Conservation (phyloP, 768 basidiomycete genomes). For the Amanita exitialis region DNA sequence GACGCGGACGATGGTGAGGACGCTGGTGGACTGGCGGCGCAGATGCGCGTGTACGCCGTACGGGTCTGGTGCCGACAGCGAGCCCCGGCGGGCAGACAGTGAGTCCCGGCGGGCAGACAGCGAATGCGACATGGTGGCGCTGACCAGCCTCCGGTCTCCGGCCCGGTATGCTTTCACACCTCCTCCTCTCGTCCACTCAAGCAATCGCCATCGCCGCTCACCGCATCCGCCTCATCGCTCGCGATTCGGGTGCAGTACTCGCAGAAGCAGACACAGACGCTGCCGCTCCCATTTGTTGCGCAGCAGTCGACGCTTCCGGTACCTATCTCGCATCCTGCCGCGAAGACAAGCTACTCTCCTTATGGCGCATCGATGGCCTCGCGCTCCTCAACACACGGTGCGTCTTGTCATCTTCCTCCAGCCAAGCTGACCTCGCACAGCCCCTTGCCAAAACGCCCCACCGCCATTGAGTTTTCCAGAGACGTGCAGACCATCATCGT, state of each 20-base stretch:
- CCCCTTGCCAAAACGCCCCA: constrained; percentile 69
- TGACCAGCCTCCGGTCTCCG: not conserved
- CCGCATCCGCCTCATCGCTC: constrained; percentile 50
- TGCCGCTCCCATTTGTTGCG: constrained; percentile 51
- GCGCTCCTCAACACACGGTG: constrained; percentile 56
- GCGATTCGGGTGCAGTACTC: constrained; percentile 30
- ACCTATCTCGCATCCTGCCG: constrained; percentile 50
- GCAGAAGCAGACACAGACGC: constrained; percentile 14
- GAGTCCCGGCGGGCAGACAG: constrained; percentile 46
- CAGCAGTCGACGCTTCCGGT: constrained; percentile 34
- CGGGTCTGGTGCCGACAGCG: constrained; percentile 59
- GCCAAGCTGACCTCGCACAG: not conserved
- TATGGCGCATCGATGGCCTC: constrained; percentile 58
- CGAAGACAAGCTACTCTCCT: constrained; percentile 75
- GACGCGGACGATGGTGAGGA: constrained; percentile 69
- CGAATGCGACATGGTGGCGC: not conserved
- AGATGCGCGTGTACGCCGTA: constrained; percentile 43
- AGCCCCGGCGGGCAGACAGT: constrained; percentile 55
- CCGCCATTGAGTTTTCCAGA: constrained; percentile 51
- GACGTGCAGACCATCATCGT: constrained; percentile 62
- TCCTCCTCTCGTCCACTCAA: constrained; percentile 27
- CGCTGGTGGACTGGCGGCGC: constrained; percentile 46
- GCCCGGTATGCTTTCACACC: constrained; percentile 19
- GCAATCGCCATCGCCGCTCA: constrained; percentile 46
- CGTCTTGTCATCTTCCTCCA: constrained; percentile 10